phyloP scores from a whole-genome alignment of 2,329 filamentous ascomycete species.

The Curvularia sp. region DNA sequence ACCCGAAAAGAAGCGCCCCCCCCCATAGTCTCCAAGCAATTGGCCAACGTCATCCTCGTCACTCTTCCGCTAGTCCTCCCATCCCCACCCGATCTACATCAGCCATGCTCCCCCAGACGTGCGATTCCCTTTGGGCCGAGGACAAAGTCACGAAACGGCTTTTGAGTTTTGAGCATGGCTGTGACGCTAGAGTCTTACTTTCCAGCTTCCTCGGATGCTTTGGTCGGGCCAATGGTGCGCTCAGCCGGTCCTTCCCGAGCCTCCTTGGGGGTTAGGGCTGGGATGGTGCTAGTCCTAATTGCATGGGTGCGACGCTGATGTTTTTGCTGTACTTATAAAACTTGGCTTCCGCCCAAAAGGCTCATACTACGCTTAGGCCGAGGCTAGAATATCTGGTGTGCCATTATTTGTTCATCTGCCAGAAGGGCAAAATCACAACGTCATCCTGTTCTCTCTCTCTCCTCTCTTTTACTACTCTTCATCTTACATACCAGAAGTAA shows the following conservation, averaged over 20 bases:
- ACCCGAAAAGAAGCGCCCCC: conserved; percentile 12
- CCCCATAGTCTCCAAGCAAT: conserved; percentile 36
- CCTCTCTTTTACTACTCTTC: conserved; percentile 2
- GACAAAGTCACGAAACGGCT: conserved; percentile 29
- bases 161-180: conserved; percentile 16
- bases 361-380: conserved; percentile 22
- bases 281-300: conserved; percentile 20
- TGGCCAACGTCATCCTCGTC: conserved; percentile 48
- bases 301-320: conserved; percentile 17
- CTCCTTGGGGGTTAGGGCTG: conserved; percentile 19
- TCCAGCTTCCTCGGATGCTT: conserved; percentile 40
- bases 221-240: conserved; percentile 47
- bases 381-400: conserved; percentile 34
- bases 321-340: conserved; percentile 30
- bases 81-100: conserved; percentile 34
- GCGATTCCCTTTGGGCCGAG: conserved; percentile 47
- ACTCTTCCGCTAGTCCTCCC: conserved; percentile 32
- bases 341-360: conserved; percentile 37
- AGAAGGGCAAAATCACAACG: conserved; percentile 2
- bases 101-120: conserved; percentile 23
- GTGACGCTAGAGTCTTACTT: conserved; percentile 12
- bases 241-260: conserved; percentile 45
- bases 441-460: conserved; percentile 2
- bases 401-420: conserved; percentile 29
- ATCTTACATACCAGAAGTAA: neutral